These are phyloP conservation scores for Aspergillus chevalieri DNA, from an alignment of 2,329 filamentous ascomycete species.

Conservation along the genomic window DNA sequence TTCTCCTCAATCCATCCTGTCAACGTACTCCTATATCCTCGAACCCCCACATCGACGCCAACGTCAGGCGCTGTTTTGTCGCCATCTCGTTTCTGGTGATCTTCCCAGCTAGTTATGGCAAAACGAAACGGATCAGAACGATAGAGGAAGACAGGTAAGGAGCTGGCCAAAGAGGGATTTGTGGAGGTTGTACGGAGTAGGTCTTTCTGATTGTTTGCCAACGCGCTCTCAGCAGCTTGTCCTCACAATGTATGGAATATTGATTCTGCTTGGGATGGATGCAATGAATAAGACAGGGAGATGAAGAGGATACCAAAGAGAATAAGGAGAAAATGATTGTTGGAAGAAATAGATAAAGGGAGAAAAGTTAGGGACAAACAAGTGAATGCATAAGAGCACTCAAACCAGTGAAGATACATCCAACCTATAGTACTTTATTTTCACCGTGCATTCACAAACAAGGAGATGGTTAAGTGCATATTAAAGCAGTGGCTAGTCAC, in stretches of 20 bases:
- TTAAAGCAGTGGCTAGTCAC: not conserved
- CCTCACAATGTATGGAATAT: not conserved
- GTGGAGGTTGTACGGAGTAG: too few relatives aligned
- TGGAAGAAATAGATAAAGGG: too few relatives aligned
- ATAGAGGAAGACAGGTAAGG: too few relatives aligned
- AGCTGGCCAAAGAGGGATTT: too few relatives aligned
- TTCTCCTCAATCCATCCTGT: not conserved
- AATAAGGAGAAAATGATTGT: not conserved
- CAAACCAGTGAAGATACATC: not conserved
- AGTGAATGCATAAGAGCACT: not conserved
- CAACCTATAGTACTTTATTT: not conserved
- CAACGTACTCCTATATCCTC: constrained; percentile 24
- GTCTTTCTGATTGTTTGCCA: too few relatives aligned
- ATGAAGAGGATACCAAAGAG: not conserved
- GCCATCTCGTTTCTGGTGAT: constrained; percentile 8
- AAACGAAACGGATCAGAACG: not conserved
- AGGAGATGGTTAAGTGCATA: not conserved
- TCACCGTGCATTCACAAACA: not conserved
- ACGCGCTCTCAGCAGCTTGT: too few relatives aligned
- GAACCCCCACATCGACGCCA: constrained; percentile 30
- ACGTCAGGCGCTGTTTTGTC: constrained; percentile 14
- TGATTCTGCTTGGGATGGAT: too few relatives aligned
- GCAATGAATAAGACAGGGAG: not conserved
- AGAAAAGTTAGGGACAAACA: not conserved
- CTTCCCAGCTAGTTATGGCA: not conserved